Evolutionary conservation across 495 filamentous ascomycete genomes (phyloP).

Genomic region (Patellaria atrata): DNA sequence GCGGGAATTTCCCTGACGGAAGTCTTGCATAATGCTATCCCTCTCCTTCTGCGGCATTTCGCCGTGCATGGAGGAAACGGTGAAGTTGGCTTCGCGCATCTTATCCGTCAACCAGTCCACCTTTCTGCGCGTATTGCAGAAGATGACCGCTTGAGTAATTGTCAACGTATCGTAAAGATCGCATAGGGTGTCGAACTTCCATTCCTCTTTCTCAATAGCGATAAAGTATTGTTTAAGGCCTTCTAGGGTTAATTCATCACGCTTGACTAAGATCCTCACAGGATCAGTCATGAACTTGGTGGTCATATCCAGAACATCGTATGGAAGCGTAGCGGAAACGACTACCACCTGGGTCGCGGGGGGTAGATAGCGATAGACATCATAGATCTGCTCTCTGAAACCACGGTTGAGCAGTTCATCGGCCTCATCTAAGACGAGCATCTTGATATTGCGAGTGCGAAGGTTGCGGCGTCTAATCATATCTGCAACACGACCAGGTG

Average conservation of each 20-base stretch:
- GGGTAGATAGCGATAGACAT: constrained; percentile 93
- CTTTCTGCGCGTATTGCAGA: constrained; percentile 99
- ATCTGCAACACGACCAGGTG: constrained; percentile 89
- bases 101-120: constrained; percentile 99
- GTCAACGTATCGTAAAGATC: constrained; percentile 98
- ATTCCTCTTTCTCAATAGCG: constrained; percentile 97
- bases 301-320: constrained; percentile 98
- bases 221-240: constrained; percentile 99
- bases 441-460: constrained; percentile 91
- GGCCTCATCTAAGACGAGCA: constrained; percentile 96
- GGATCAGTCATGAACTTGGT: constrained; percentile 99
- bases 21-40: constrained; percentile 98
- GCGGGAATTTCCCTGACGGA: constrained; percentile 87
- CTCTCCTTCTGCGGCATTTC: constrained; percentile 98
- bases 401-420: constrained; percentile 82
- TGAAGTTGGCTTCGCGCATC: constrained; percentile 96
- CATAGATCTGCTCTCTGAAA: constrained; percentile 98
- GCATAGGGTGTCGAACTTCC: constrained; percentile 99
- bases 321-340: constrained; percentile 89
- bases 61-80: constrained; percentile 95
- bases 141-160: constrained; percentile 98
- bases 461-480: constrained; percentile 97
- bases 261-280: constrained; percentile 97
- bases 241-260: constrained; percentile 95
- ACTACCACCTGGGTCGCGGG: constrained; percentile 96